phyloP scores from a whole-genome alignment of 306 rosid genomes.

The Sophora flavescens region DNA sequence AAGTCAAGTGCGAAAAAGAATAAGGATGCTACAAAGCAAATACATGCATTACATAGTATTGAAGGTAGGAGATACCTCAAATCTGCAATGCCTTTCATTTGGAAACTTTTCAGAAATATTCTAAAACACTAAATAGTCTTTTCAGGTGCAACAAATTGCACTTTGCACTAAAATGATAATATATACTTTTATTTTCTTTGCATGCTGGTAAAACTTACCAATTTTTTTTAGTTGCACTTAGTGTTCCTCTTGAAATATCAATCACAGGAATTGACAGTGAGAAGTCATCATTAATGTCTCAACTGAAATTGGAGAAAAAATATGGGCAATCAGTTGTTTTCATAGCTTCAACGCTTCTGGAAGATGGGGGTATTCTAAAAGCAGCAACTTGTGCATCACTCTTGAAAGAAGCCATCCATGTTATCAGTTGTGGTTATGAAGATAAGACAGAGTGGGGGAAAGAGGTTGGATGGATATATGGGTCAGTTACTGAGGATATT shows the following conservation, averaged over 20 bases:
- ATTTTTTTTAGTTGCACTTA: neutral
- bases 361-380: conserved; percentile 80
- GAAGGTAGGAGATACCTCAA: conserved; percentile 64
- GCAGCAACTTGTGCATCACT: conserved; percentile 79
- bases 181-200: neutral
- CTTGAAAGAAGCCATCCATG: conserved; percentile 95
- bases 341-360: conserved; percentile 77
- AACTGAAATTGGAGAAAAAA: conserved; percentile 82
- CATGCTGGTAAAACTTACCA: neutral
- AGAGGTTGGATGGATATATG: no score
- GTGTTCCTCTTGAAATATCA: conserved; percentile 38
- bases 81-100: conserved; percentile 10
- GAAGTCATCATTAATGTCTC: conserved; percentile 72
- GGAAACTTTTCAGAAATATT: neutral
- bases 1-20: conserved; percentile 60
- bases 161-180: neutral
- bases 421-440: conserved; percentile 93
- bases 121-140: neutral
- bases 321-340: conserved; percentile 85
- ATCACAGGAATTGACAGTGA: conserved; percentile 77
- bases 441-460: conserved; percentile 97
- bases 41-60: conserved; percentile 71
- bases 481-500: no score
- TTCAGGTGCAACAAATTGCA: neutral
- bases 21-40: conserved; percentile 73